Conservation (phyloP, 1,139 yeast genomes). For the Magnusiomyces magnusii region DNA sequence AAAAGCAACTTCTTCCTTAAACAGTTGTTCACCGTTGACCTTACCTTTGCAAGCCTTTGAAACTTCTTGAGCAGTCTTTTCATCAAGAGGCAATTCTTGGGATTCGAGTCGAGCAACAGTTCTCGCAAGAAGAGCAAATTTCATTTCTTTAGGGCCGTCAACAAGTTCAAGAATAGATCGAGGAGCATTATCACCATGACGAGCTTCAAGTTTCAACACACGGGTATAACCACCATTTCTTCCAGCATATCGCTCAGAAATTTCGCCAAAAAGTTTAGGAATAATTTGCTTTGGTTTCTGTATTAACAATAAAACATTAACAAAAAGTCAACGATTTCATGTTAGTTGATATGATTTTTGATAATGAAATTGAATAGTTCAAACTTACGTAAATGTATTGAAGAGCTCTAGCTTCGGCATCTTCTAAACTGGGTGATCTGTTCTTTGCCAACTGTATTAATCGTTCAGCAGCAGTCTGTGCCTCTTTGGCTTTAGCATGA, state of each 20-base stretch:
- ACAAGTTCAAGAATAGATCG: conserved; percentile 86
- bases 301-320: conserved; percentile 24
- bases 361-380: not conserved
- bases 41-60: conserved; percentile 43
- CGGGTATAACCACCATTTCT: conserved; percentile 84
- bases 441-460: conserved; percentile 45
- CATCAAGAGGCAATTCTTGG: conserved; percentile 57
- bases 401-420: conserved; percentile 23
- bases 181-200: conserved; percentile 87
- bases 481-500: conserved; percentile 61
- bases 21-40: conserved; percentile 44
- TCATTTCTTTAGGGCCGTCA: conserved; percentile 68
- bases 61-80: conserved; percentile 51
- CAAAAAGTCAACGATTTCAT: not conserved
- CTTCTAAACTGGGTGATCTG: conserved; percentile 22
- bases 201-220: conserved; percentile 72
- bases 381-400: conserved; percentile 23
- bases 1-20: conserved; percentile 55
- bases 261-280: conserved; percentile 58
- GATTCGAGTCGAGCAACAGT: conserved; percentile 70
- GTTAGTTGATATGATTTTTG: not conserved
- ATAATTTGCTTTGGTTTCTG: conserved; percentile 39
- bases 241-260: conserved; percentile 53
- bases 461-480: conserved; percentile 50
- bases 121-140: conserved; percentile 70